Percentiles rank a stretch among this genome's conserved stretches.
These are phyloP conservation scores for Phoma sp. DNA, from an alignment of 2,329 filamentous ascomycete species.

Conservation along the genomic window DNA sequence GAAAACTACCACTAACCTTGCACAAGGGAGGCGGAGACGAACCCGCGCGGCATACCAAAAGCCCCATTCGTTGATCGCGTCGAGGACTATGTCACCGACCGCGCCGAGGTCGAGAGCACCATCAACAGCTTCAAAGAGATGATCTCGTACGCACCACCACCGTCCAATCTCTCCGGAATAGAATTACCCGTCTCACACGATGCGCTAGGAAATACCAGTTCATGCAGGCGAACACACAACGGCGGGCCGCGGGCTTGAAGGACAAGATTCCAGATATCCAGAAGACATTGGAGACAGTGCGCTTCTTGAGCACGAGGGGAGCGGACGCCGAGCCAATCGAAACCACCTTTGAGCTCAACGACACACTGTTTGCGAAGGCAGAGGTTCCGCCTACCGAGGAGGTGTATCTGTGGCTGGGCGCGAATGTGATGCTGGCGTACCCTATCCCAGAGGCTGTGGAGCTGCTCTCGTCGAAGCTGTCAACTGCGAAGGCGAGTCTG, in stretches of 20 bases:
- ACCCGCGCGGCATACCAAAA: slow-evolving; percentile 81
- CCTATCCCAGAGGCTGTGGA: slow-evolving; percentile 84
- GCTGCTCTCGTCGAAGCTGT: slow-evolving; percentile 77
- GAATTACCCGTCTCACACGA: slow-evolving; percentile 15
- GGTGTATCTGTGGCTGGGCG: slow-evolving; percentile 97
- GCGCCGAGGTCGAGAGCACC: slow-evolving; percentile 79
- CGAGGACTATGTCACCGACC: slow-evolving; percentile 82
- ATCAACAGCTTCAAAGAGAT: slow-evolving; percentile 88
- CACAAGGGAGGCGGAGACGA: slow-evolving; percentile 58
- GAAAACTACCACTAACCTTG: background rate
- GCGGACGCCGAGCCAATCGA: slow-evolving; percentile 75
- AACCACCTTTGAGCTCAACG: slow-evolving; percentile 94
- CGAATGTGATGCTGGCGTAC: slow-evolving; percentile 97
- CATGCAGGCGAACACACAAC: slow-evolving; percentile 94
- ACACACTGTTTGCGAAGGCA: slow-evolving; percentile 91
- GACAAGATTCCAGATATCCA: slow-evolving; percentile 98
- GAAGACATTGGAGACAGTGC: slow-evolving; percentile 91
- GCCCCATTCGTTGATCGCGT: slow-evolving; percentile 88
- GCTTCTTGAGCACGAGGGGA: slow-evolving; percentile 78
- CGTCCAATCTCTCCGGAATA: background rate
- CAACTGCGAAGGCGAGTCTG: slow-evolving; percentile 78
- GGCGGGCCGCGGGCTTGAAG: slow-evolving; percentile 78
- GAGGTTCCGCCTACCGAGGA: slow-evolving; percentile 82
- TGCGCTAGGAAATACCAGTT: slow-evolving; percentile 93
- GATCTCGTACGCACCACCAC: slow-evolving; percentile 71